Percentiles rank a stretch among this genome's conserved stretches.
phyloP scores from a whole-genome alignment of 345 rosid genomes.

The Populus alba region DNA sequence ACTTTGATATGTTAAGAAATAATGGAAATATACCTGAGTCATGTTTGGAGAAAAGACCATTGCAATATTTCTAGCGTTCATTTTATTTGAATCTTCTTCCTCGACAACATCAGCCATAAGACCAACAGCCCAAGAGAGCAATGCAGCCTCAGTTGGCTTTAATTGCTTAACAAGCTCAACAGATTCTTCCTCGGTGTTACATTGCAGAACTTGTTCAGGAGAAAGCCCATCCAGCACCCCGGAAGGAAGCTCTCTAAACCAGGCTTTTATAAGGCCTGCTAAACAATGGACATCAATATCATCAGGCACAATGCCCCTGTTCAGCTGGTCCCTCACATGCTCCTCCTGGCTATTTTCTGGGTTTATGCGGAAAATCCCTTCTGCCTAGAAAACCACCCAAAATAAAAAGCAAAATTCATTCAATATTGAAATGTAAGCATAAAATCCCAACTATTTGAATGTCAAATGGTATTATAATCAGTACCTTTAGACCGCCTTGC shows the following conservation, averaged over 20 bases:
- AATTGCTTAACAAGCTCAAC: constrained; percentile 69
- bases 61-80: constrained; percentile 94
- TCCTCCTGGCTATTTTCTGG: constrained; percentile 96
- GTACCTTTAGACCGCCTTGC: constrained; percentile 82
- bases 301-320: constrained; percentile 84
- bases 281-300: constrained; percentile 86
- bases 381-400: constrained; percentile 51
- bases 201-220: constrained; percentile 82
- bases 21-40: constrained; percentile 66
- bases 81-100: constrained; percentile 85
- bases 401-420: constrained; percentile 7
- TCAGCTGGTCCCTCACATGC: constrained; percentile 82
- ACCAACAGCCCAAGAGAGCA: constrained; percentile 85
- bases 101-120: constrained; percentile 96
- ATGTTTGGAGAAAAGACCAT: constrained; percentile 95
- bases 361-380: constrained; percentile 92
- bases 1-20: neutral
- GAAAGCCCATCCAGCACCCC: constrained; percentile 97
- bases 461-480: neutral
- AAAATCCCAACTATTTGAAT: neutral
- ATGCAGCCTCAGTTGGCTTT: constrained; percentile 83
- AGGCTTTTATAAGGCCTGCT: constrained; percentile 95
- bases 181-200: constrained; percentile 77
- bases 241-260: constrained; percentile 95
- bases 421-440: neutral